These are phyloP conservation scores for Trypanosoma cruzi DNA, from an alignment of 208 protist genomes.

Conservation along the genomic window DNA sequence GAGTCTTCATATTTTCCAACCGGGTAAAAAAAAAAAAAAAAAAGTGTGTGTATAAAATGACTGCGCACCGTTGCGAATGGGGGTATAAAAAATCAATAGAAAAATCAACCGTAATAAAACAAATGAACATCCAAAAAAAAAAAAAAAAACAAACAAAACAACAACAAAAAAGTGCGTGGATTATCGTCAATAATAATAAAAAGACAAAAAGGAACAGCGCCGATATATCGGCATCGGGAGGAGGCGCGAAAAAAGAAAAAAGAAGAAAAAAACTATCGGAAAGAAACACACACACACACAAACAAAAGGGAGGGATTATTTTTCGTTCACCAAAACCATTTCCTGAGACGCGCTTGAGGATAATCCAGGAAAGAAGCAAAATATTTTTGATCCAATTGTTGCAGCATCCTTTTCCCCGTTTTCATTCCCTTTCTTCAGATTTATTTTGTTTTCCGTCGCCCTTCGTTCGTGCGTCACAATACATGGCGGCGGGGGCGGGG, in stretches of 20 bases:
- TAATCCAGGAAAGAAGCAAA: constrained; percentile 14
- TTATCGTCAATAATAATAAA: too few species aligned
- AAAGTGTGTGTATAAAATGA: too few species aligned
- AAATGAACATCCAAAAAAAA: too few species aligned
- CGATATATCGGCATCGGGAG: not conserved
- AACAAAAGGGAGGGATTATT: constrained; percentile 5
- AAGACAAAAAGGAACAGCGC: too few species aligned
- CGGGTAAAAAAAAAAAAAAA: too few species aligned
- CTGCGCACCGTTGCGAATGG: too few species aligned
- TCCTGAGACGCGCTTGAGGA: constrained; percentile 4
- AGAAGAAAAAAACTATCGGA: constrained; percentile 14
- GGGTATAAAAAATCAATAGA: too few species aligned
- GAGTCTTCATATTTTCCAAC: too few species aligned
- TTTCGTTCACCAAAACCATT: not conserved
- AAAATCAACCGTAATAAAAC: too few species aligned
- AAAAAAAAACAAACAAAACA: too few species aligned
- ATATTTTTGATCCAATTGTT: not conserved
- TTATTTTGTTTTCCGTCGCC: constrained; percentile 10
- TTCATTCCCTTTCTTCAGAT: constrained; percentile 2
- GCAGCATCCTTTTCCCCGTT: not conserved
- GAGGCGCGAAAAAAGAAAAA: too few species aligned
- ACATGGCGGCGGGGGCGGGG: not conserved
- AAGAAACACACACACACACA: not conserved
- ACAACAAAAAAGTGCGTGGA: too few species aligned
- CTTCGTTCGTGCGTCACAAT: not conserved